These are phyloP conservation scores for Lentinula sp. DNA, from an alignment of 768 basidiomycete genomes.

Conservation along the genomic window DNA sequence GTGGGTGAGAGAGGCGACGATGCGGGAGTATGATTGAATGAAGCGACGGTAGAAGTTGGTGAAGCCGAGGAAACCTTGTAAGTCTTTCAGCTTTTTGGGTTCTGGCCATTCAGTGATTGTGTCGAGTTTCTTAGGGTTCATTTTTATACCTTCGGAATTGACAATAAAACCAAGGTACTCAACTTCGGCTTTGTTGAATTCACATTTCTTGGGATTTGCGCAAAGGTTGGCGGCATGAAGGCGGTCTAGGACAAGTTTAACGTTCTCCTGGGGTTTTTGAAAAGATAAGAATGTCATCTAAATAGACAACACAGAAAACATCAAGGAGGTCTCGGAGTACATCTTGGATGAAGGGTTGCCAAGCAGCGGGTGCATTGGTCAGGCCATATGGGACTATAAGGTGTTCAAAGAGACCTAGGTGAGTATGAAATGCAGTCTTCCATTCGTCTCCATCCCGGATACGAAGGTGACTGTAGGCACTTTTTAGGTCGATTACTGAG, in stretches of 20 bases:
- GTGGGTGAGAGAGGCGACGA: constrained; percentile 19
- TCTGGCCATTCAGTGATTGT: constrained; percentile 32
- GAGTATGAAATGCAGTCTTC: constrained; percentile 33
- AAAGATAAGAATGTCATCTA: constrained; percentile 37
- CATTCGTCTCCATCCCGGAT: constrained; percentile 27
- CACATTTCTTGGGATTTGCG: constrained; percentile 29
- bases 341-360: constrained; percentile 38
- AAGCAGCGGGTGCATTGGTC: constrained; percentile 26
- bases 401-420: constrained; percentile 29
- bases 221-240: constrained; percentile 22
- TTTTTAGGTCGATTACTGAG: too few species aligned
- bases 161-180: constrained; percentile 24
- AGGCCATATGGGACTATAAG: constrained; percentile 32
- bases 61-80: constrained; percentile 32
- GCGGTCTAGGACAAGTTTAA: constrained; percentile 13
- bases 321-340: constrained; percentile 25
- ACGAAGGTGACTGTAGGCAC: too few species aligned
- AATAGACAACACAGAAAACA: constrained; percentile 27
- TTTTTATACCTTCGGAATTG: constrained; percentile 16
- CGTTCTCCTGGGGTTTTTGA: constrained; percentile 19
- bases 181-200: constrained; percentile 16
- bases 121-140: constrained; percentile 31
- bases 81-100: constrained; percentile 22
- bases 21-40: constrained; percentile 22
- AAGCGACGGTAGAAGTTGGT: constrained; percentile 15